Evolutionary conservation across 78 protist species (phyloP).

Genomic region (Creolimax fragrantissima): DNA sequence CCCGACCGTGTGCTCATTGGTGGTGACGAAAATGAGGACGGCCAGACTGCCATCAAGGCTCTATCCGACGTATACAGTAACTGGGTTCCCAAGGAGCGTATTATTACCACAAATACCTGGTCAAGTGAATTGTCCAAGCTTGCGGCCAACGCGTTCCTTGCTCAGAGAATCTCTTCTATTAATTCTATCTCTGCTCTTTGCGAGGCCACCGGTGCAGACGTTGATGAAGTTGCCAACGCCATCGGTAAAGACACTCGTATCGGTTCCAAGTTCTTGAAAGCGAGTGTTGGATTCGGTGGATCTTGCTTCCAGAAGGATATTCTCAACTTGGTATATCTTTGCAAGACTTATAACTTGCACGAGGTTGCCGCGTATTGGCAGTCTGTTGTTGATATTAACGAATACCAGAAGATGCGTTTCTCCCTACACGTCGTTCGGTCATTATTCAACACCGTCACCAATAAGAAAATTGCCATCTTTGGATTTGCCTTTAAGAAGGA

Average conservation of each 20-base stretch:
- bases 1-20: slow-evolving; percentile 96
- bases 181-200: slow-evolving; percentile 79
- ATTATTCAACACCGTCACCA: slow-evolving; percentile 75
- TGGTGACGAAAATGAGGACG: slow-evolving; percentile 42
- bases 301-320: slow-evolving; percentile 92
- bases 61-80: slow-evolving; percentile 61
- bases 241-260: slow-evolving; percentile 73
- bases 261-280: slow-evolving; percentile 71
- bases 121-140: slow-evolving; percentile 86
- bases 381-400: slow-evolving; percentile 72
- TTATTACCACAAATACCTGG: slow-evolving; percentile 68
- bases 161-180: slow-evolving; percentile 90
- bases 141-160: slow-evolving; percentile 90
- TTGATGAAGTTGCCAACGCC: slow-evolving; percentile 70
- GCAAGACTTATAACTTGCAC: slow-evolving; percentile 40
- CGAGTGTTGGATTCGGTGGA: slow-evolving; percentile 81
- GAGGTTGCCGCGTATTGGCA: slow-evolving; percentile 91
- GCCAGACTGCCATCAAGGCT: slow-evolving; percentile 40
- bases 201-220: slow-evolving; percentile 87
- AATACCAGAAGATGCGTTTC: slow-evolving; percentile 83
- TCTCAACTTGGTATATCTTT: slow-evolving; percentile 82
- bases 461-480: slow-evolving; percentile 70
- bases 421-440: slow-evolving; percentile 25
- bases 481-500: slow-evolving; percentile 94
- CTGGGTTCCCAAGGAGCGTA: slow-evolving; percentile 72